Percentiles rank a stretch among this genome's conserved stretches.
Conservation (phyloP, 176 grass and related monocot genomes). For the Urochloa ruziziensis region DNA sequence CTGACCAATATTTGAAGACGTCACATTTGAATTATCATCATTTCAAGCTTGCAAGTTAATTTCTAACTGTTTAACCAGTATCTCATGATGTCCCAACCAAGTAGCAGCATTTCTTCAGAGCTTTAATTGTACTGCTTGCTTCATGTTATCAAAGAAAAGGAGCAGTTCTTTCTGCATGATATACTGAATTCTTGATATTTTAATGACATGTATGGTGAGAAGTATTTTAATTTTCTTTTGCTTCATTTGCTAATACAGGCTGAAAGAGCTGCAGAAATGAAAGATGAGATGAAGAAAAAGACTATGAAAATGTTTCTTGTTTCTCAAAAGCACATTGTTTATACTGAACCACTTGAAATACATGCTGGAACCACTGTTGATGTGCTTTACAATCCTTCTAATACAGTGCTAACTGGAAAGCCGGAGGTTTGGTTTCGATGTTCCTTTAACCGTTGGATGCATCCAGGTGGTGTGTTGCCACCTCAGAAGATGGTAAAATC, state of each 20-base stretch:
- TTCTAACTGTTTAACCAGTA: not conserved
- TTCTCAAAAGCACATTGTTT: no score
- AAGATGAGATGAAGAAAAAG: constrained; percentile 76
- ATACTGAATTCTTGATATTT: not conserved
- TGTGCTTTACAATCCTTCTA: no score
- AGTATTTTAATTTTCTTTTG: constrained; percentile 24
- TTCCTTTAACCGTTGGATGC: no score
- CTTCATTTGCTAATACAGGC: constrained; percentile 35
- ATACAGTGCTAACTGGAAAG: no score
- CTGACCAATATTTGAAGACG: not conserved
- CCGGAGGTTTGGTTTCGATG: no score
- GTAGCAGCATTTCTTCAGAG: not conserved
- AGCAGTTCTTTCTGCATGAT: not conserved
- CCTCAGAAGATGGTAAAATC: constrained; percentile 77
- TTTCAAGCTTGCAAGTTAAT: not conserved
- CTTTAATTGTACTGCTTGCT: not conserved
- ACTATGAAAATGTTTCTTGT: constrained; percentile 85
- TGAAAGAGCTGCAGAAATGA: constrained; percentile 65
- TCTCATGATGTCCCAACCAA: not conserved
- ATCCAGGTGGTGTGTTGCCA: constrained; percentile 55
- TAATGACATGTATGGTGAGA: not conserved
- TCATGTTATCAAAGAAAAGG: constrained; percentile 3
- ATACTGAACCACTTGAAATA: no score
- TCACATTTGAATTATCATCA: not conserved
- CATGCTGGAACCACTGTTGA: no score